A percentile compares a stretch with the other conserved stretches of the same genome.
Conservation (phyloP, 179 eudicot species). For the Nepenthes alata region DNA sequence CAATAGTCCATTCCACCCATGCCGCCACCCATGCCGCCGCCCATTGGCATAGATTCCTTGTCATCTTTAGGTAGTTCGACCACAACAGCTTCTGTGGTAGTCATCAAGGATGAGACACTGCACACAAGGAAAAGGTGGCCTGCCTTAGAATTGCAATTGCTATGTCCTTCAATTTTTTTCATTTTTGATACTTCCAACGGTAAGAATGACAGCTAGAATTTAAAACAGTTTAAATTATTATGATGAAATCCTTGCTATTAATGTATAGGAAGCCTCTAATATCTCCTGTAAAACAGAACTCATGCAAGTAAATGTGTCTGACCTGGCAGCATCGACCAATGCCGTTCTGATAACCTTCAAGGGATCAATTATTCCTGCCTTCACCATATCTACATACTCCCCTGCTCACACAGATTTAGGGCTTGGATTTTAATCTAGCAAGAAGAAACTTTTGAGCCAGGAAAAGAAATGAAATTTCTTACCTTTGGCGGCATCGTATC, state of each 20-base stretch:
- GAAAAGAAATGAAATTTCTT: background rate
- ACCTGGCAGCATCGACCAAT: conserved; percentile 76
- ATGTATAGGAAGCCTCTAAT: no score
- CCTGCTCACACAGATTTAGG: conserved; percentile 27
- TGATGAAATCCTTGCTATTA: background rate
- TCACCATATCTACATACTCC: conserved; percentile 83
- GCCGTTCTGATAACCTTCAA: conserved; percentile 81
- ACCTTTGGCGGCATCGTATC: conserved; percentile 99
- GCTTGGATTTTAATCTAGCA: background rate
- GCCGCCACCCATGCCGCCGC: conserved; percentile 46
- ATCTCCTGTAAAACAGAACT: background rate
- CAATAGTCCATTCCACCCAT: conserved; percentile 58
- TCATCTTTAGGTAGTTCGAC: conserved; percentile 61
- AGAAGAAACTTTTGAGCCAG: background rate
- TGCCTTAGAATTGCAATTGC: background rate
- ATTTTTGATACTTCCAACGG: no score
- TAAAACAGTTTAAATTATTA: no score
- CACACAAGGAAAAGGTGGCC: background rate
- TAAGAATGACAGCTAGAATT: no score
- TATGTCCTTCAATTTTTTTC: no score
- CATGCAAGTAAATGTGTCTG: background rate
- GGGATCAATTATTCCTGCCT: conserved; percentile 77
- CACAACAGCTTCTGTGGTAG: conserved; percentile 67
- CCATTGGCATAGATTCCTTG: conserved; percentile 43
- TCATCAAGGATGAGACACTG: conserved; percentile 73